phyloP scores from a whole-genome alignment of 345 rosid species.

The Noccaea caerulescens region DNA sequence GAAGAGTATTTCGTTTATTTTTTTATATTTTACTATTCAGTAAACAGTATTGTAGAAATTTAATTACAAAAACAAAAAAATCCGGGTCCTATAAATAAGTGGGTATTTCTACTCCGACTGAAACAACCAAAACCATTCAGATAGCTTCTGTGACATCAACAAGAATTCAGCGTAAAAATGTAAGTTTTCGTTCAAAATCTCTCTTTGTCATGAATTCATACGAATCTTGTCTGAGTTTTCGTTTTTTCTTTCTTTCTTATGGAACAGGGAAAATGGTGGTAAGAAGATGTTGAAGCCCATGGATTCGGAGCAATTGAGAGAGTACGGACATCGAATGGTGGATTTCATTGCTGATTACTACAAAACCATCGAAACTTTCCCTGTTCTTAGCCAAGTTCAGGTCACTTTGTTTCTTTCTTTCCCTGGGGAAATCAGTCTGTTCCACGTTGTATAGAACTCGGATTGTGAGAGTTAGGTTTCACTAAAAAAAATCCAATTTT shows the following conservation, averaged over 20 bases:
- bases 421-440: no score
- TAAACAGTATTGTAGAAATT: no score
- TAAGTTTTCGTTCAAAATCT: slow-evolving; percentile 5
- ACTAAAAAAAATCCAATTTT: not conserved
- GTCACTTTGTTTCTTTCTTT: slow-evolving; percentile 37
- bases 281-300: slow-evolving; percentile 54
- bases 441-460: no score
- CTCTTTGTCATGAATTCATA: not conserved
- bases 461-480: not conserved
- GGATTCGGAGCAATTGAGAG: slow-evolving; percentile 79
- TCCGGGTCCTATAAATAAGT: slow-evolving; percentile 12
- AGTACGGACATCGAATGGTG: slow-evolving; percentile 80
- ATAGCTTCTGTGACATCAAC: slow-evolving; percentile 1
- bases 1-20: no score
- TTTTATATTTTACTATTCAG: no score
- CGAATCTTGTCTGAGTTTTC: not conserved
- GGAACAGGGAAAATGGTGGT: slow-evolving; percentile 34
- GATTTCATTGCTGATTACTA: slow-evolving; percentile 95
- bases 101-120: not conserved
- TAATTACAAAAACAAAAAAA: not conserved
- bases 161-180: slow-evolving; percentile 26
- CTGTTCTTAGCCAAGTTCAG: slow-evolving; percentile 93
- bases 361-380: slow-evolving; percentile 69
- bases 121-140: slow-evolving; percentile 12
- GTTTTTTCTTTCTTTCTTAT: not conserved